phyloP scores from a whole-genome alignment of 1,284 basidiomycete species.

The Fomitopsis schrenkii region DNA sequence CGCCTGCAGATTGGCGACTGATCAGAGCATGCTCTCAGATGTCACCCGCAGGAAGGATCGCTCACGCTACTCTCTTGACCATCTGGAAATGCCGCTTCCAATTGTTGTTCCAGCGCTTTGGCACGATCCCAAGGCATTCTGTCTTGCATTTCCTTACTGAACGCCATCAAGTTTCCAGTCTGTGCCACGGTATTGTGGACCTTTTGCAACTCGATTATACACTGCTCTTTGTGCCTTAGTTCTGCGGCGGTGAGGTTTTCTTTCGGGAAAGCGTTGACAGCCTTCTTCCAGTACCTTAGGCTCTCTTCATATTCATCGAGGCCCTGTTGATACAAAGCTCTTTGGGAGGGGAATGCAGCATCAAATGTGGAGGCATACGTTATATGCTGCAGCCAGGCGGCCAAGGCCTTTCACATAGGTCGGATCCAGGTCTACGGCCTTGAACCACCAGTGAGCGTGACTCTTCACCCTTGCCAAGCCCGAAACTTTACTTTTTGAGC shows the following conservation, averaged over 20 bases:
- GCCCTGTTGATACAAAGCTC: neutral
- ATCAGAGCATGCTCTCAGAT: neutral
- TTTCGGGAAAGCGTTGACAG: constrained; percentile 20
- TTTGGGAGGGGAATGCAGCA: neutral
- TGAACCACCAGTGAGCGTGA: neutral
- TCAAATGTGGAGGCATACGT: constrained; percentile 18
- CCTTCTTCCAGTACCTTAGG: constrained; percentile 16
- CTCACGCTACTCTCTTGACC: neutral
- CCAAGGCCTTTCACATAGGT: constrained; percentile 33
- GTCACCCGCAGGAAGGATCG: neutral
- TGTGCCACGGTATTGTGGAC: neutral
- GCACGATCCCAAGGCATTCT: constrained; percentile 2
- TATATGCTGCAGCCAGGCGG: constrained; percentile 27
- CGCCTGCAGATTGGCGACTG: neutral
- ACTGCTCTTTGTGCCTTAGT: constrained; percentile 25
- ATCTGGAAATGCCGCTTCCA: constrained; percentile 3
- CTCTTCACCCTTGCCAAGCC: neutral
- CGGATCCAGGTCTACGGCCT: constrained; percentile 26
- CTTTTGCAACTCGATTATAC: constrained; percentile 15
- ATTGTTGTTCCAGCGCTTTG: constrained; percentile 1
- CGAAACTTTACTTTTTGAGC: neutral
- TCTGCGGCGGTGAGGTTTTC: constrained; percentile 20
- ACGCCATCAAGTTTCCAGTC: neutral
- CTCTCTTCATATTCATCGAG: neutral
- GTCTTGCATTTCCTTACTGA: neutral